Conservation (phyloP, 176 grass and related monocot species). For the Pharus latifolius region DNA sequence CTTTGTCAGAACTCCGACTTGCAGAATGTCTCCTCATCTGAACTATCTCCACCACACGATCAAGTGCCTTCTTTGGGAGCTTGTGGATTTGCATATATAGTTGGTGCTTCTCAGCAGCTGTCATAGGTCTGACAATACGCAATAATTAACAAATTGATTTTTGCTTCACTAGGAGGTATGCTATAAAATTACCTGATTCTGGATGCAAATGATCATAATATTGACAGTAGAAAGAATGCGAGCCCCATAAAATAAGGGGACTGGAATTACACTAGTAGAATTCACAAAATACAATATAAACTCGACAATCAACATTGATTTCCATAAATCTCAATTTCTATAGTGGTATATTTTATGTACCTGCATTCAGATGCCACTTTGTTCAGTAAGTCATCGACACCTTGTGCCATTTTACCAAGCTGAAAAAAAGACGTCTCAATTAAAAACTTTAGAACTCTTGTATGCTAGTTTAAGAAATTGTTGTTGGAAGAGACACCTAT, state of each 20-base stretch:
- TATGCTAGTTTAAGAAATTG: neutral
- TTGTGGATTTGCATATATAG: conserved; percentile 52
- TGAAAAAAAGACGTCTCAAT: conserved; percentile 27
- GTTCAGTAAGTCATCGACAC: conserved; percentile 43
- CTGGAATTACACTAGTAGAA: neutral
- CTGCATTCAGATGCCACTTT: conserved; percentile 60
- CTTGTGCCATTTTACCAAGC: conserved; percentile 55
- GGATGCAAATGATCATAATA: neutral
- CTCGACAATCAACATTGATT: neutral
- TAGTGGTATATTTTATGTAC: conserved; percentile 17
- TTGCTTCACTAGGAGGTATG: neutral
- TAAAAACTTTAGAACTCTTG: neutral
- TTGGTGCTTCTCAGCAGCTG: conserved; percentile 49
- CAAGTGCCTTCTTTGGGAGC: conserved; percentile 49
- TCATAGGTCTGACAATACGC: conserved; percentile 54
- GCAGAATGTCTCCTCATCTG: conserved; percentile 17
- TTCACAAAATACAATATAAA: neutral
- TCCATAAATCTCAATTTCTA: neutral
- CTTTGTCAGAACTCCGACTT: conserved; percentile 24
- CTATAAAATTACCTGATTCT: neutral
- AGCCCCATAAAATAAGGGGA: neutral
- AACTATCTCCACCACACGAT: conserved; percentile 46
- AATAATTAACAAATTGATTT: conserved; percentile 10
- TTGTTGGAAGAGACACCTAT: neutral
- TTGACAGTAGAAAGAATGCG: neutral